phyloP scores from a whole-genome alignment of 2,329 filamentous ascomycete species.

The Fusarium sp. region DNA sequence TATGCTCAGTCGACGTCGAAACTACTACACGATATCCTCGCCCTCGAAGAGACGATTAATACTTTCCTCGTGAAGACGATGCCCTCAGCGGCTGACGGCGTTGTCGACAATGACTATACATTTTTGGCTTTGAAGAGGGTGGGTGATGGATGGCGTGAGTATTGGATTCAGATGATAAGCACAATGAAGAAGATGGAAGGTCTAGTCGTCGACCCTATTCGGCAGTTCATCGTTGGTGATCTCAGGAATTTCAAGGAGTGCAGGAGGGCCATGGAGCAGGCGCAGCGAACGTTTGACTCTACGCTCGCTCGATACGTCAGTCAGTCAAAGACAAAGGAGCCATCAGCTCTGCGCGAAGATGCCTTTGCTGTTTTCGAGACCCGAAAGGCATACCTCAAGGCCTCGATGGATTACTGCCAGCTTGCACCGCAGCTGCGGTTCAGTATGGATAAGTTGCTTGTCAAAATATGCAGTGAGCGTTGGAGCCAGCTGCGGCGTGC shows the following conservation, averaged over 20 bases:
- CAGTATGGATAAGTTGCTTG: slow-evolving; percentile 85
- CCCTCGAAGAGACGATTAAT: slow-evolving; percentile 82
- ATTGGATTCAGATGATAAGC: slow-evolving; percentile 80
- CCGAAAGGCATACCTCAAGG: slow-evolving; percentile 87
- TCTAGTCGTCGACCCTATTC: slow-evolving; percentile 82
- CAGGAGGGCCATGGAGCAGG: slow-evolving; percentile 76
- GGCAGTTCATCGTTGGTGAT: slow-evolving; percentile 79
- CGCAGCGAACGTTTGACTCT: slow-evolving; percentile 86
- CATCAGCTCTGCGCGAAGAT: slow-evolving; percentile 90
- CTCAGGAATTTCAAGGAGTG: slow-evolving; percentile 87
- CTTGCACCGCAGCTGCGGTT: slow-evolving; percentile 86
- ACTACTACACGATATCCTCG: slow-evolving; percentile 69
- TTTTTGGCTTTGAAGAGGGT: slow-evolving; percentile 85
- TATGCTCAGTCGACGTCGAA: slow-evolving; percentile 64
- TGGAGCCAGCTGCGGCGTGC: slow-evolving; percentile 85
- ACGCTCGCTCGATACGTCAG: slow-evolving; percentile 82
- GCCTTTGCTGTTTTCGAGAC: slow-evolving; percentile 96
- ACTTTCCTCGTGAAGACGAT: slow-evolving; percentile 78
- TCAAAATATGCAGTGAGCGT: slow-evolving; percentile 84
- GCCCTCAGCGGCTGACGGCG: slow-evolving; percentile 82
- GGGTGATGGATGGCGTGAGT: slow-evolving; percentile 86
- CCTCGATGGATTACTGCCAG: slow-evolving; percentile 92
- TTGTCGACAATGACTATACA: slow-evolving; percentile 95
- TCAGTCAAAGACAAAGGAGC: slow-evolving; percentile 93
- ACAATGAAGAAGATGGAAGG: slow-evolving; percentile 81